These are phyloP conservation scores for Pseudocercospora ulei DNA, from an alignment of 2,329 filamentous ascomycete genomes.

Conservation along the genomic window DNA sequence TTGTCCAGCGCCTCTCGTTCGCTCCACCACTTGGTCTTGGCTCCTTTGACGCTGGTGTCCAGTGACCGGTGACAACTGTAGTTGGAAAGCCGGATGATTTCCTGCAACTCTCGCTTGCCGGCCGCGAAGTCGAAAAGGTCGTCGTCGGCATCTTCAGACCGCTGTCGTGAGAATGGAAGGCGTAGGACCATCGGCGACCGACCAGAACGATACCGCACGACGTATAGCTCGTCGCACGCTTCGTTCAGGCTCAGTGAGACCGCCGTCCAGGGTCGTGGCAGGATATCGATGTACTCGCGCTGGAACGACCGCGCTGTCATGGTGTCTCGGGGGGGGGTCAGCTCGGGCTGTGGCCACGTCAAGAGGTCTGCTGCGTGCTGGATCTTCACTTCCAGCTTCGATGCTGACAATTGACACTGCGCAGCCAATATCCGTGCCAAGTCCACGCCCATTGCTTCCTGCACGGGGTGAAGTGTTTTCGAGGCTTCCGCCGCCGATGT, in stretches of 20 bases:
- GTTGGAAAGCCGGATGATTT: conserved; percentile 75
- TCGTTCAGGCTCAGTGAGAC: conserved; percentile 79
- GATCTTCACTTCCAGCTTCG: conserved; percentile 42
- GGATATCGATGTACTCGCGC: conserved; percentile 70
- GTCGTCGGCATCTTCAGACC: conserved; percentile 66
- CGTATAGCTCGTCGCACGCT: conserved; percentile 69
- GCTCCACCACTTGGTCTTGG: conserved; percentile 80
- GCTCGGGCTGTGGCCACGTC: conserved; percentile 37
- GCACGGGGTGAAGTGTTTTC: conserved; percentile 44
- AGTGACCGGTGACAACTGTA: conserved; percentile 66
- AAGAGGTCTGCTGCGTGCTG: conserved; percentile 33
- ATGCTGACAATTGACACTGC: conserved; percentile 53
- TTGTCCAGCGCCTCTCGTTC: conserved; percentile 70
- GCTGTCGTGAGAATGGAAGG: conserved; percentile 73
- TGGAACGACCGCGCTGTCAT: conserved; percentile 51
- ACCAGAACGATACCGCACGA: conserved; percentile 70
- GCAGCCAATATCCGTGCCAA: conserved; percentile 60
- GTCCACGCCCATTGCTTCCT: conserved; percentile 45
- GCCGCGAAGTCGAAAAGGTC: conserved; percentile 76
- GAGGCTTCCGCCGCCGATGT: conserved; percentile 41
- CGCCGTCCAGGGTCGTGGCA: conserved; percentile 74
- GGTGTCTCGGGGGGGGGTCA: background rate
- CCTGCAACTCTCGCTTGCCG: conserved; percentile 66
- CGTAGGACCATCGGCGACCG: conserved; percentile 76
- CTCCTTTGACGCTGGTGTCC: conserved; percentile 62